Base-by-base conservation (phyloP, 352 stramenopile species). In the Globisporangium recalcitrans region DNA sequence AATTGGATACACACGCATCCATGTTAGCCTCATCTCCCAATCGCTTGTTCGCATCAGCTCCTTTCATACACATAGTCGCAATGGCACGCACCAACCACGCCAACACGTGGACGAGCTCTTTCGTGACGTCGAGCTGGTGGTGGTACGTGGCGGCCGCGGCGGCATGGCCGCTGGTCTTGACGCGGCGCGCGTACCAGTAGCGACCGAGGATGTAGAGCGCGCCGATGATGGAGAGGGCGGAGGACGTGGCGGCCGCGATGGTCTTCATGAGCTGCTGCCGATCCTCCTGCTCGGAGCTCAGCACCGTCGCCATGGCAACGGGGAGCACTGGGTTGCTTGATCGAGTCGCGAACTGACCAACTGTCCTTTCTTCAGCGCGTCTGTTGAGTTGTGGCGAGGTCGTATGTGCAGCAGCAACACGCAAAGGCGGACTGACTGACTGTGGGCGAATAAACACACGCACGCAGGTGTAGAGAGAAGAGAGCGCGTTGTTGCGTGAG, bases 71-170 rank as follows among this genome's bases (percentile, higher is more conserved):
- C 27, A 48, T 16, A 55, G 13, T 16, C n/a, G 16, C 29, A 58
- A 62, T 3, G 22, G 16, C 14, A 67, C 54, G 38, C 70, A 85
- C 83, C 58, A 93, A 68, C 75, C 84, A 93, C 19, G 85, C 85
- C 46, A 95, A 76, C 21, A 95, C 83, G 63, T 95, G 85, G 51
- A 95, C 84, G 52, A 95, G 82, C 62, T 92, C 82, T 63, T 93
- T 93, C 31, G 82, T 91, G 21, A 93, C 82, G 72, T 93, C 84
- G 32, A 91, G 69, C 29, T 91, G 70, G 49, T 89, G 81, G 26
- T 73, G 67, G 26, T 73, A 65, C 1, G 71, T 32, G 13, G 10
- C 46, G 16, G 42, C 62, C 2, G 72, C 68, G 36, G 71, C 73
- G 40, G 80, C 73, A 19, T 21, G 31, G 7, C 54, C 55, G 55